Conservation (phyloP, 2,329 filamentous ascomycete species). For the Hymenotorrendiella dingleyae region DNA sequence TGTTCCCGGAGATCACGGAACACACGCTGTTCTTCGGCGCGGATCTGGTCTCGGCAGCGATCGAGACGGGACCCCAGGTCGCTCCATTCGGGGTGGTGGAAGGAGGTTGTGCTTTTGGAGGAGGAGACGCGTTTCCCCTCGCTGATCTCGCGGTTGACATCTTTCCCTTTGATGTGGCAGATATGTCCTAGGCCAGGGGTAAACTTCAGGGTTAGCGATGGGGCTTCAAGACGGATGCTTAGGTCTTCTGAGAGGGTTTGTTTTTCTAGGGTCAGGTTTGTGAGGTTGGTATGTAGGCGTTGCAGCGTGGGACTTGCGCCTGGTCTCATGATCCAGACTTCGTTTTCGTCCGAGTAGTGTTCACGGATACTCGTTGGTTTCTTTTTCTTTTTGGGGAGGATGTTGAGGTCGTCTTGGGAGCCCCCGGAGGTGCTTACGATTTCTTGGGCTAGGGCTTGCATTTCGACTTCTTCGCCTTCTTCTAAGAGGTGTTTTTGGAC, state of each 20-base stretch:
- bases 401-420: constrained; percentile 47
- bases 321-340: constrained; percentile 60
- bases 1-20: constrained; percentile 67
- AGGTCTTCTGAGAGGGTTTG: constrained; percentile 53
- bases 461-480: constrained; percentile 63
- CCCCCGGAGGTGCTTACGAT: constrained; percentile 64
- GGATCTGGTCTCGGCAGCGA: constrained; percentile 69
- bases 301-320: constrained; percentile 61
- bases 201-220: constrained; percentile 75
- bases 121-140: constrained; percentile 57
- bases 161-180: constrained; percentile 82
- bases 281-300: constrained; percentile 63
- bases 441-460: constrained; percentile 68
- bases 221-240: constrained; percentile 52
- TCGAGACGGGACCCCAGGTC: constrained; percentile 74
- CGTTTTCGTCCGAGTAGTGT: constrained; percentile 53
- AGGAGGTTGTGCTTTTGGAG: constrained; percentile 77
- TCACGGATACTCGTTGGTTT: constrained; percentile 45
- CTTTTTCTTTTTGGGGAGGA: constrained; percentile 36
- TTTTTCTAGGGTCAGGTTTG: constrained; percentile 55
- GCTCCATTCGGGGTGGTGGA: constrained; percentile 81
- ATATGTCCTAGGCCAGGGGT: constrained; percentile 83
- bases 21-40: constrained; percentile 76
- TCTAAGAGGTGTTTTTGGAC: constrained; percentile 71
- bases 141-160: constrained; percentile 37